A percentile compares a stretch with the other conserved stretches of the same genome.
Conservation (phyloP, 768 basidiomycete genomes). For the Naganishia vishniacii region DNA sequence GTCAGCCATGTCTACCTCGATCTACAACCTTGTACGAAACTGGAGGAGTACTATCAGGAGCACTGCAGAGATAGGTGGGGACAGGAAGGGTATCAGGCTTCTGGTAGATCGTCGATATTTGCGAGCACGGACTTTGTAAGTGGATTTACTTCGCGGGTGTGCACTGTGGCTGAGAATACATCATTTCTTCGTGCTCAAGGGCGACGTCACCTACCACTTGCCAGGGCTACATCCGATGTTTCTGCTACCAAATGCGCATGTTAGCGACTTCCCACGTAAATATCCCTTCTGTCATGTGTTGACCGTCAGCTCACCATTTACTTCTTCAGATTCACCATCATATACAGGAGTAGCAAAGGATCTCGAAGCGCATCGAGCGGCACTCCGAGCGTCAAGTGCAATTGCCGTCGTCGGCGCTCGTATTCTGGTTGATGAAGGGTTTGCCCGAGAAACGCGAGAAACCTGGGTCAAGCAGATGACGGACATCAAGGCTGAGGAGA, state of each 20-base stretch:
- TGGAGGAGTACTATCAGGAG: constrained; percentile 20
- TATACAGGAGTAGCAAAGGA: background rate
- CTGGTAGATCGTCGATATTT: background rate
- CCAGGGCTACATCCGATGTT: constrained; percentile 25
- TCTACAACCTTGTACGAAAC: constrained; percentile 11
- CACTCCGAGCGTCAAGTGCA: constrained; percentile 6
- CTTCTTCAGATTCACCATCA: background rate
- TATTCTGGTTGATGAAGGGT: constrained; percentile 4
- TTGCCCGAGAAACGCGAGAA: constrained; percentile 1
- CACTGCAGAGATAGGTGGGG: constrained; percentile 3
- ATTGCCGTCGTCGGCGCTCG: constrained; percentile 24
- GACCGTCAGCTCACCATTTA: too few relatives aligned
- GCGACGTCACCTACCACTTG: constrained; percentile 19
- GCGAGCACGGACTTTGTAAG: constrained; percentile 23
- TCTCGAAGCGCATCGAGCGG: constrained; percentile 18
- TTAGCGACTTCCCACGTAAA: constrained; percentile 20
- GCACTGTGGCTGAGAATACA: too few relatives aligned
- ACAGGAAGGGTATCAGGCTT: background rate
- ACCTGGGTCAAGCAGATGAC: constrained; percentile 11
- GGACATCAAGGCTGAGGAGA: constrained; percentile 7
- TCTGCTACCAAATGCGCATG: constrained; percentile 11
- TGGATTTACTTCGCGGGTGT: background rate
- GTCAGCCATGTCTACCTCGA: constrained; percentile 17
- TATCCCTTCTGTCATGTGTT: background rate
- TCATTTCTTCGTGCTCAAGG: background rate